phyloP scores from a whole-genome alignment of 192 early-diverging fungal species.

The Dissophora ornata region DNA sequence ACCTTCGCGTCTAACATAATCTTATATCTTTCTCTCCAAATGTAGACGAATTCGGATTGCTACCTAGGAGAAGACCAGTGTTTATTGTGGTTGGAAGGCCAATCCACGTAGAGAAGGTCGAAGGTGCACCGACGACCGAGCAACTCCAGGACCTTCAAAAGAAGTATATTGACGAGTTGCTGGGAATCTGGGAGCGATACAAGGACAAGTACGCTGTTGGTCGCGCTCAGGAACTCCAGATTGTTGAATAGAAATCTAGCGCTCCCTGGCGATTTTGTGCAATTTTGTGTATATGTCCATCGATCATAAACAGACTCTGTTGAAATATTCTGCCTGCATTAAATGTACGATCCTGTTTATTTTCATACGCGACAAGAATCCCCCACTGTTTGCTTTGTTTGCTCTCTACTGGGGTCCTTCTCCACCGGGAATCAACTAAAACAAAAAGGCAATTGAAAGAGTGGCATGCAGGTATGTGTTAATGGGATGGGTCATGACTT shows the following conservation, averaged over 20 bases:
- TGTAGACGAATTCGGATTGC: slow-evolving; percentile 64
- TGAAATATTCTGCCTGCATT: no score
- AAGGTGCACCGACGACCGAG: slow-evolving; percentile 69
- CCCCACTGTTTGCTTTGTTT: not conserved
- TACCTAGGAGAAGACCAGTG: slow-evolving; percentile 62
- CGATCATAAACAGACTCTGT: no score
- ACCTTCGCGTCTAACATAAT: no score
- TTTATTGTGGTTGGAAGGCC: slow-evolving; percentile 68
- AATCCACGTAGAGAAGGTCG: slow-evolving; percentile 64
- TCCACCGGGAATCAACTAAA: slow-evolving; percentile 68
- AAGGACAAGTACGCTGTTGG: slow-evolving; percentile 79
- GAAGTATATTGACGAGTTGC: slow-evolving; percentile 74
- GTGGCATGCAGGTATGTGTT: not conserved
- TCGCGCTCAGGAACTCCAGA: slow-evolving; percentile 70
- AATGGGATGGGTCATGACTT: not conserved
- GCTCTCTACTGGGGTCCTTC: slow-evolving; percentile 56
- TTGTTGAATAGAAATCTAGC: slow-evolving; percentile 66
- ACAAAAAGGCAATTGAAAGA: not conserved
- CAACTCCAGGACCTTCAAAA: slow-evolving; percentile 70
- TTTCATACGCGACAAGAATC: no score
- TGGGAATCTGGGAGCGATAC: slow-evolving; percentile 71
- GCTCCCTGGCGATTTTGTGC: not conserved
- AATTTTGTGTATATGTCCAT: not conserved
- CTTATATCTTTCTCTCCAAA: no score
- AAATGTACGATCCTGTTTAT: no score